Evolutionary conservation across 2,329 filamentous ascomycete genomes (phyloP).

Genomic region (Cladosporium sp.): DNA sequence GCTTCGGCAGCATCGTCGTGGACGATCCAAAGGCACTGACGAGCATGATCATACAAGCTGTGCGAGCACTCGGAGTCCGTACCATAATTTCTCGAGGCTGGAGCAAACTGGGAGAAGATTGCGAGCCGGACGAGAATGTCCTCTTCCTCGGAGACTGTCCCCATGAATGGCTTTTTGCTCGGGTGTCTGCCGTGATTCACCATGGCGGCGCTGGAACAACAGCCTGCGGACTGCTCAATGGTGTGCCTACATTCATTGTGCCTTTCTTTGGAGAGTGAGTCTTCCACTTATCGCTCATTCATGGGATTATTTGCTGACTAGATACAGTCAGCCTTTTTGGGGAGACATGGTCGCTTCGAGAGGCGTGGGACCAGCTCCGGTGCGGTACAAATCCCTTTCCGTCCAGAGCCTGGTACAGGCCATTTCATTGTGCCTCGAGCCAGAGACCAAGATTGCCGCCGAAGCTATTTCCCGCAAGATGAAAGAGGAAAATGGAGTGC

Average conservation of each 20-base stretch:
- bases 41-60: conserved; percentile 63
- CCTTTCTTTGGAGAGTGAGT: conserved; percentile 53
- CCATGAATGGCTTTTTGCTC: conserved; percentile 54
- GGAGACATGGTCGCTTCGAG: conserved; percentile 42
- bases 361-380: conserved; percentile 62
- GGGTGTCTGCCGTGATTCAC: conserved; percentile 51
- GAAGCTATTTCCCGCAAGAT: conserved; percentile 59
- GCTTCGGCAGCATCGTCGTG: conserved; percentile 76
- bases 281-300: too few species aligned
- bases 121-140: conserved; percentile 36
- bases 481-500: conserved; percentile 62
- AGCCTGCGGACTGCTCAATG: conserved; percentile 47
- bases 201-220: conserved; percentile 57
- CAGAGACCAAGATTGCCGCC: conserved; percentile 56
- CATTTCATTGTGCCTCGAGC: conserved; percentile 48
- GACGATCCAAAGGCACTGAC: conserved; percentile 69
- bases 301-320: too few species aligned
- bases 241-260: conserved; percentile 48
- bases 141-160: conserved; percentile 50
- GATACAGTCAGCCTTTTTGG: conserved; percentile 51
- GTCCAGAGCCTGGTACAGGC: conserved; percentile 38
- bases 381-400: conserved; percentile 67
- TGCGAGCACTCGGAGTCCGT: conserved; percentile 46
- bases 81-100: conserved; percentile 51
- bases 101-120: conserved; percentile 40